Base-by-base conservation (phyloP, 1,139 yeast genomes). In the Yamadazyma blattariae region DNA sequence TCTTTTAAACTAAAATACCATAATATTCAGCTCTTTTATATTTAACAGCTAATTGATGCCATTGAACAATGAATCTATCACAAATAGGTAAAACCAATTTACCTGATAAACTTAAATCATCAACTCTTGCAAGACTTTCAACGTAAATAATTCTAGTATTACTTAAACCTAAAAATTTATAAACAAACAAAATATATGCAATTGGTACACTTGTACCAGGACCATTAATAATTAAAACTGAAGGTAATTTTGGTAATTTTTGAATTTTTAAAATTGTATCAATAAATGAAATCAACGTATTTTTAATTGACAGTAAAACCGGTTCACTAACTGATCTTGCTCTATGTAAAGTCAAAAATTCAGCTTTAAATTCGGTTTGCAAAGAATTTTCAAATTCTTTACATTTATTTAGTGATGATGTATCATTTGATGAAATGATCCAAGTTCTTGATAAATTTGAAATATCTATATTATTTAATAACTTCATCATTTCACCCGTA, bases 201-300 rank as follows among this genome's bases (percentile, higher is more conserved):
- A 87, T 58, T 2, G 95, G 82, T 2, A 90, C 88, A 37, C 90
- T 71, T 0, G 97, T 88, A 1, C 97, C 99, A 0, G 99, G 99
- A 0, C 99, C 99, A 55, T 92, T 94, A 42, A 87, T 59, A 16
- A 92, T 56, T 12, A 92, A 63, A 5, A 80, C 57, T 25, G 71
- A 68, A 0, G 86, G 85, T 14, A 59, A 38, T 25, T 53, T 47
- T 4, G 51, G 47, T 29, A 58, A 37, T 2, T 29, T 20, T 18
- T 48, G 36, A 26, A 67, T 41, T 17, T 48, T 37, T 1, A 33
- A 33, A 5, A 59, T 45, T 0, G 74, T 59, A 9, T 63, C 55
- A 1, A 42, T 29, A 26, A 58, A 68, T 14, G 73, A 79, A 34
- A 47, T 44, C 33, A 69, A 19, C 27, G 89, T 80, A 34, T 82